These are phyloP conservation scores for Pseudogymnoascus sp. DNA, from an alignment of 2,329 filamentous ascomycete species.

Conservation along the genomic window DNA sequence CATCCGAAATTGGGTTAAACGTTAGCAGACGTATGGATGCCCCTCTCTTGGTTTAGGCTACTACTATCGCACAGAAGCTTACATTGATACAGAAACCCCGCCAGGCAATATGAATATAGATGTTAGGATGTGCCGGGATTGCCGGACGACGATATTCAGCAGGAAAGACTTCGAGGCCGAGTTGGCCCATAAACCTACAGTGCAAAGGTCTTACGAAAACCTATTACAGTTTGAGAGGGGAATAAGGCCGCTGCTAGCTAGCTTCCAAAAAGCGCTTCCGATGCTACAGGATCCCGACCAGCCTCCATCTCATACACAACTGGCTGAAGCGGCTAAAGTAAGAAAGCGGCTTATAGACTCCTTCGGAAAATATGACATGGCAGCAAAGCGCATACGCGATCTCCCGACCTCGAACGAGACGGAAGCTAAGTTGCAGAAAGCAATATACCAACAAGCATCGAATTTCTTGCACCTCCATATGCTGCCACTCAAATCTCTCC, in stretches of 20 bases:
- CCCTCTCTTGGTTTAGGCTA: conserved; percentile 11
- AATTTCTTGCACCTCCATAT: conserved; percentile 66
- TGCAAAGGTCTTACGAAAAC: conserved; percentile 59
- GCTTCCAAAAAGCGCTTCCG: conserved; percentile 58
- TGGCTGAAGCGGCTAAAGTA: conserved; percentile 61
- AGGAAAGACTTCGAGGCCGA: conserved; percentile 58
- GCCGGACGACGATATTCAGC: conserved; percentile 62
- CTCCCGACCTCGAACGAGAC: conserved; percentile 55
- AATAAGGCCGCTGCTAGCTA: conserved; percentile 58
- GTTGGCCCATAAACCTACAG: conserved; percentile 47
- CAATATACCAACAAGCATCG: conserved; percentile 60
- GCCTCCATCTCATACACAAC: conserved; percentile 38
- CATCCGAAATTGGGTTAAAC: conserved; percentile 71
- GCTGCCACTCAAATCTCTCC: conserved; percentile 59
- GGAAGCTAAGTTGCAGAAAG: conserved; percentile 57
- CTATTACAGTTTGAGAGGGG: conserved; percentile 63
- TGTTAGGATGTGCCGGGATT: conserved; percentile 87
- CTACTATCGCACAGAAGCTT: conserved; percentile 28
- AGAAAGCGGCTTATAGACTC: conserved; percentile 64
- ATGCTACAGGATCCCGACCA: conserved; percentile 59
- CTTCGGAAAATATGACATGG: conserved; percentile 62
- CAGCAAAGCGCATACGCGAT: conserved; percentile 59
- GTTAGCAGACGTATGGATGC: conserved; percentile 53
- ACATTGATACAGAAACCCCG: conserved; percentile 38
- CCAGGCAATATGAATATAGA: conserved; percentile 60